A percentile compares a stretch with the other conserved stretches of the same genome.
Conservation (phyloP, 2,329 filamentous ascomycete species). For the Tolypocladium album region DNA sequence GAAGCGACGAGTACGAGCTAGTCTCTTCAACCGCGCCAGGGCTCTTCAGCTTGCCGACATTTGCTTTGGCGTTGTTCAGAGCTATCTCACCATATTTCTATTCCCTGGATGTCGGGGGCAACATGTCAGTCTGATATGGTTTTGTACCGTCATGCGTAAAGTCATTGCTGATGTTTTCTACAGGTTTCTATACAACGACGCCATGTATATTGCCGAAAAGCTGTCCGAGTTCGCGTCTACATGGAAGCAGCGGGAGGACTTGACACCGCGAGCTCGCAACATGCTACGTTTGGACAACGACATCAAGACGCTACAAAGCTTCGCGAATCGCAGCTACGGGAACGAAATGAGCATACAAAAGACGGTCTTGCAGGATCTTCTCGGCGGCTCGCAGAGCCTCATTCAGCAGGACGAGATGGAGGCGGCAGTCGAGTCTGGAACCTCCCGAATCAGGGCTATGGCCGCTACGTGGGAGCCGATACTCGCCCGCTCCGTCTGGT, state of each 20-base stretch:
- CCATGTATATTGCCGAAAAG: constrained; percentile 50
- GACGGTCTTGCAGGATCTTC: constrained; percentile 48
- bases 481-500: constrained; percentile 50
- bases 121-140: constrained; percentile 39
- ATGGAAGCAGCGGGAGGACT: constrained; percentile 44
- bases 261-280: constrained; percentile 36
- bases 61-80: constrained; percentile 68
- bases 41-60: constrained; percentile 60
- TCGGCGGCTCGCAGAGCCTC: constrained; percentile 50
- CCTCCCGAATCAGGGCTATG: constrained; percentile 39
- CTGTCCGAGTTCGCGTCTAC: constrained; percentile 34
- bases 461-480: constrained; percentile 47
- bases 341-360: constrained; percentile 51
- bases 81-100: constrained; percentile 70
- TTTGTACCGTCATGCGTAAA: background rate
- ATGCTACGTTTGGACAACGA: constrained; percentile 51
- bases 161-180: background rate
- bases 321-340: constrained; percentile 50
- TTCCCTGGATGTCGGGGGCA: constrained; percentile 47
- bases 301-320: constrained; percentile 45
- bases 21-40: constrained; percentile 59
- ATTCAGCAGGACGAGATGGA: constrained; percentile 46
- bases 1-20: constrained; percentile 38
- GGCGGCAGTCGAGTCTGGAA: constrained; percentile 40
- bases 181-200: constrained; percentile 59